phyloP scores from a whole-genome alignment of 306 rosid genomes.

The Corylus avellana region DNA sequence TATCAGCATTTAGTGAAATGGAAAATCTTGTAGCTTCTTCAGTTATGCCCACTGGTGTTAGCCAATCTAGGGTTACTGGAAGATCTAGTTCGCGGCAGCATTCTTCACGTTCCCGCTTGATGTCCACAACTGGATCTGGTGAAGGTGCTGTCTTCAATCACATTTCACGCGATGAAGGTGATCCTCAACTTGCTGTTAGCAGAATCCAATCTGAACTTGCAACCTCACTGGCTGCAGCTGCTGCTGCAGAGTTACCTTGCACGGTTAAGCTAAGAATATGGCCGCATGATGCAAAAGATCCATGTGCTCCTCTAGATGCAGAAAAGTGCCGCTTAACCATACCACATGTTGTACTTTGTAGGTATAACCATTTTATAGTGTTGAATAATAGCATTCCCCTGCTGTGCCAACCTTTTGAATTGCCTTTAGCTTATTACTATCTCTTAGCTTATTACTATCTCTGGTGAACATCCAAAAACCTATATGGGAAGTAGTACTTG shows the following conservation, averaged over 20 bases:
- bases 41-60: slow-evolving; percentile 47
- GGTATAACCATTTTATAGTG: slow-evolving; percentile 46
- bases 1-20: slow-evolving; percentile 43
- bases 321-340: slow-evolving; percentile 72
- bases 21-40: slow-evolving; percentile 49
- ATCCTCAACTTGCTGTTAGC: slow-evolving; percentile 62
- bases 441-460: background rate
- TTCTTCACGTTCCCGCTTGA: slow-evolving; percentile 52
- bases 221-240: slow-evolving; percentile 77
- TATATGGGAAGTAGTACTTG: background rate
- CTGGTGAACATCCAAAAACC: background rate
- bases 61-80: slow-evolving; percentile 59
- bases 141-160: slow-evolving; percentile 48
- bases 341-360: slow-evolving; percentile 96
- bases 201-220: slow-evolving; percentile 88
- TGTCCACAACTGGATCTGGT: slow-evolving; percentile 53
- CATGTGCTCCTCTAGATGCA: slow-evolving; percentile 67
- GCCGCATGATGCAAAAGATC: slow-evolving; percentile 82
- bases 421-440: background rate
- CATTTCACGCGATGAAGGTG: slow-evolving; percentile 51
- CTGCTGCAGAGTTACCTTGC: slow-evolving; percentile 94
- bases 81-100: slow-evolving; percentile 64
- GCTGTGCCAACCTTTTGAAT: background rate
- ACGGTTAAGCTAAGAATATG: slow-evolving; percentile 94
- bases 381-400: background rate